Evolutionary conservation across 2,329 filamentous ascomycete species (phyloP), one percentile per base, ranked within the genome.

Genomic region (Scopulariopsis brevicaulis): DNA sequence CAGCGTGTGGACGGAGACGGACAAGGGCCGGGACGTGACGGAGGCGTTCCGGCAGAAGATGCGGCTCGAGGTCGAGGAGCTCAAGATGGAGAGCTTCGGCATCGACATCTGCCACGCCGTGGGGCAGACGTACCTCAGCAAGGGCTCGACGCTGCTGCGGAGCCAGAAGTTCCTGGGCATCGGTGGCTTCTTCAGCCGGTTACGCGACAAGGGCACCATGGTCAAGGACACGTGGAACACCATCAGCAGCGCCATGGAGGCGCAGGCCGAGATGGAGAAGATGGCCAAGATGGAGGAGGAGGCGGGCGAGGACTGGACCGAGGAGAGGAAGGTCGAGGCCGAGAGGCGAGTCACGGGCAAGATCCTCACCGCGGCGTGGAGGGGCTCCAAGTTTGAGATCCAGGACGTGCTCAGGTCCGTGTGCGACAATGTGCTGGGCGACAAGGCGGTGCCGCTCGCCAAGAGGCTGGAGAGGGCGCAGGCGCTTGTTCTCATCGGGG

Each of bases 221-320:
- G 91, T 96, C 66, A 97, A 97, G 79, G 94, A 99, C 68, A 97
- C 94, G 1, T 99, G 94, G 94, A 93, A 89, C 68, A 99, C 94
- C 34, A 96, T 99, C 69, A 91, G 86, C 62, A 95, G 90, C 56
- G 94, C 94, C 46, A 96, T 99, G 63, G 92, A 96, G 68, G 94
- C 94, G 28, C 94, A 99, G 76, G 87, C 96, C 77, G 96, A 92
- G 60, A 96, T 99, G 84, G 93, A 99, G 76, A 93, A 96, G 72
- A 97, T 99, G 94, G 92, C 91, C 58, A 91, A 93, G 71, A 80
- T 93, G 73, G 94, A 99, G 75, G 89, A 96, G 77, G 86, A 86
- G 67, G 94, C 93, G 57, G 94, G 94, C 55, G 94, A 96, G 58
- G 91, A 96, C 61, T 99, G 94, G 94, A 97, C 94, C 1, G 94